Percentiles rank a stretch among this genome's conserved stretches.
Conservation (phyloP, 441 rosid genomes). For the Gossypium schwendimanii region DNA sequence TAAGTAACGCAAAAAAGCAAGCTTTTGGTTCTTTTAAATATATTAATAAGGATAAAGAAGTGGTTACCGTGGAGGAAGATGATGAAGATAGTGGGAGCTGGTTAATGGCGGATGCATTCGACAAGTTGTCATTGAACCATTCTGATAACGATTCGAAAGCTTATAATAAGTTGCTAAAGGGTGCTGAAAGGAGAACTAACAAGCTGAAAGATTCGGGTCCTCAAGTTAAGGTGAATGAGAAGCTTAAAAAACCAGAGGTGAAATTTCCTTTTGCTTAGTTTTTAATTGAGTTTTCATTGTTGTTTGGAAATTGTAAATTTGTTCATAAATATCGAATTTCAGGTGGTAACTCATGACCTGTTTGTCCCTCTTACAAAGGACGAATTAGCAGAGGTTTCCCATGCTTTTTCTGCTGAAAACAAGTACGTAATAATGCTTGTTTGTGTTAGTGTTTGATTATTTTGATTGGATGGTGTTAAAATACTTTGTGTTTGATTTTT, state of each 20-base stretch:
- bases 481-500: background rate
- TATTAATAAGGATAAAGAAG: constrained; percentile 26
- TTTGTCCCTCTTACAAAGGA: constrained; percentile 55
- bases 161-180: constrained; percentile 57
- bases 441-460: background rate
- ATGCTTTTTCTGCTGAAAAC: constrained; percentile 42
- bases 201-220: constrained; percentile 42
- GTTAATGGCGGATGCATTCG: constrained; percentile 39
- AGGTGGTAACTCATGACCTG: constrained; percentile 48
- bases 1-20: constrained; percentile 27
- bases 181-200: constrained; percentile 36
- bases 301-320: background rate
- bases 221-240: constrained; percentile 50
- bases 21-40: constrained; percentile 42
- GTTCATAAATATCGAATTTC: constrained; percentile 15
- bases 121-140: constrained; percentile 29
- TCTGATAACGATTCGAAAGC: constrained; percentile 31
- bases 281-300: constrained; percentile 3
- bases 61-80: constrained; percentile 36
- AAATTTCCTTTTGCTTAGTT: background rate
- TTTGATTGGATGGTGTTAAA: constrained; percentile 7
- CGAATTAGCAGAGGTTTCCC: constrained; percentile 43
- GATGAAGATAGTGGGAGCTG: constrained; percentile 35
- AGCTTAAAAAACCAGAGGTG: constrained; percentile 36
- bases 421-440: constrained; percentile 30